Conservation (phyloP, 768 basidiomycete genomes). For the Tricholoma furcatifolium region DNA sequence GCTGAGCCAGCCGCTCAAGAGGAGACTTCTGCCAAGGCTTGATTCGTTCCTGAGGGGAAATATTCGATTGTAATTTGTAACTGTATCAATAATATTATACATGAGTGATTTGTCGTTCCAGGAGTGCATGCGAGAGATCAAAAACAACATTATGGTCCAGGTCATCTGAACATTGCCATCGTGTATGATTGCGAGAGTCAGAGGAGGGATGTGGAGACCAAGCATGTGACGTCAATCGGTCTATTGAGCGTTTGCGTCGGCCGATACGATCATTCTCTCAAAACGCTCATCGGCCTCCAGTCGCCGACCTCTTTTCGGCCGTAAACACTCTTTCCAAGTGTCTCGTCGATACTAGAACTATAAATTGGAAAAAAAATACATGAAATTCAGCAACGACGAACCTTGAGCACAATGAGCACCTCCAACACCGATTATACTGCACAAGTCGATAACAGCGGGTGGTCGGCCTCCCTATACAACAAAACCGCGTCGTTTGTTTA, state of each 20-base stretch:
- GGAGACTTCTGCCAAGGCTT: not conserved
- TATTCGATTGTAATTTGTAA: too few relatives aligned
- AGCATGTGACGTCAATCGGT: not conserved
- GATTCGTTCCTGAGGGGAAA: not conserved
- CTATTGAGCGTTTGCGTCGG: not conserved
- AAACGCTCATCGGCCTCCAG: too few relatives aligned
- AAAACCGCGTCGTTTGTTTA: slow-evolving; percentile 72
- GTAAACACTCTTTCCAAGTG: not conserved
- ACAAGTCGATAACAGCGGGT: slow-evolving; percentile 34
- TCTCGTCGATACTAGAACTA: not conserved
- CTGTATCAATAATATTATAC: too few relatives aligned
- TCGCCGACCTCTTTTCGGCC: slow-evolving; percentile 8
- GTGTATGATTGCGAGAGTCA: too few relatives aligned
- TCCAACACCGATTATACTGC: not conserved
- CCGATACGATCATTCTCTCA: not conserved
- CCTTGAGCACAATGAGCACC: not conserved
- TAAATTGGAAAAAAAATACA: not conserved
- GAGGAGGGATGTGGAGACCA: too few relatives aligned
- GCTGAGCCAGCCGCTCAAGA: too few relatives aligned
- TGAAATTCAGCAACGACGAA: not conserved
- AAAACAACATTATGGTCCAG: too few relatives aligned
- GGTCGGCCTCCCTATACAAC: slow-evolving; percentile 63
- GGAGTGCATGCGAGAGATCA: too few relatives aligned
- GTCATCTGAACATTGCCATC: too few relatives aligned
- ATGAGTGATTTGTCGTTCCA: too few relatives aligned